Conservation (phyloP, 768 basidiomycete species). For the Serendipita indica region DNA sequence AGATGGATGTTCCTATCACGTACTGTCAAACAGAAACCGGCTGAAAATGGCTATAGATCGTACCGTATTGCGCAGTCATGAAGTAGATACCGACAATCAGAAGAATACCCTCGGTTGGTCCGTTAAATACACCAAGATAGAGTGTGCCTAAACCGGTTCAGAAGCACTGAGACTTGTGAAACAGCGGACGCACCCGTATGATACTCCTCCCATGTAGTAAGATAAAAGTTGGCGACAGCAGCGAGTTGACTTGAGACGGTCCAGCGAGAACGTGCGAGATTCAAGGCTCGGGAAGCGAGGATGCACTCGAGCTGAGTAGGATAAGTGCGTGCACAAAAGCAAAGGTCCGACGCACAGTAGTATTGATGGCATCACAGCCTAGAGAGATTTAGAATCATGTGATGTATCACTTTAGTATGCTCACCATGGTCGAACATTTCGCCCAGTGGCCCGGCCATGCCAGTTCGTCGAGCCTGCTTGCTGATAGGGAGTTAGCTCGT, state of each 20-base stretch:
- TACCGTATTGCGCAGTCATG: conserved; percentile 64
- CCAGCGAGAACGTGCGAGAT: conserved; percentile 93
- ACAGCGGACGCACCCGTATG: conserved; percentile 53
- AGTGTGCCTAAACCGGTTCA: conserved; percentile 43
- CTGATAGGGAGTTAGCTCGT: conserved; percentile 25
- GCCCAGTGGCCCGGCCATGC: conserved; percentile 94
- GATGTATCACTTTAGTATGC: conserved; percentile 13
- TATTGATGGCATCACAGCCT: conserved; percentile 92
- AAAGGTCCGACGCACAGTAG: conserved; percentile 42
- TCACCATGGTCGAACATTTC: conserved; percentile 97
- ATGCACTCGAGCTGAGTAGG: conserved; percentile 63
- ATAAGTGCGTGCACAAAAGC: not conserved
- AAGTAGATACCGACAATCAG: conserved; percentile 65
- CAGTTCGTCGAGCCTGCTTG: conserved; percentile 89
- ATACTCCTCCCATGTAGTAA: conserved; percentile 76
- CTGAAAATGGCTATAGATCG: conserved; percentile 13
- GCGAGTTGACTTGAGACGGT: conserved; percentile 76
- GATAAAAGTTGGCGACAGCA: conserved; percentile 62
- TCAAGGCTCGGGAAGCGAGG: conserved; percentile 68
- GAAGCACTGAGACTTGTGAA: not conserved
- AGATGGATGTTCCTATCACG: conserved; percentile 55
- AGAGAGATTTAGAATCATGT: not conserved
- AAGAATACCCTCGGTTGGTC: conserved; percentile 92
- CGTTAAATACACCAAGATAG: conserved; percentile 85
- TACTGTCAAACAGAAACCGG: conserved; percentile 29